A percentile compares a stretch with the other conserved stretches of the same genome.
These are phyloP conservation scores for Azolla pinnata DNA, from an alignment of 75 land plant species.

Conservation along the genomic window DNA sequence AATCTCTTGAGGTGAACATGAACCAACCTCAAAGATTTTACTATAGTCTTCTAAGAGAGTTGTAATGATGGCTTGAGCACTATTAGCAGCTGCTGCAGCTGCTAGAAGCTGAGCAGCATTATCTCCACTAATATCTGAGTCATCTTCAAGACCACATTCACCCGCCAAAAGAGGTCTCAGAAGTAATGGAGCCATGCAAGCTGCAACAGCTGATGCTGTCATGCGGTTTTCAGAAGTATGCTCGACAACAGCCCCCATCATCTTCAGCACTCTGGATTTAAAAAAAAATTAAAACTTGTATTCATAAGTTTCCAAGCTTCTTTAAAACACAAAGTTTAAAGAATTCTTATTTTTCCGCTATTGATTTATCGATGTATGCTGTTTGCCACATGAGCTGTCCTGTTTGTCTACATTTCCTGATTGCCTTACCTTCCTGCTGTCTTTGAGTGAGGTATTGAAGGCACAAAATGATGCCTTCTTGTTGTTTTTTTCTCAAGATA, in stretches of 20 bases:
- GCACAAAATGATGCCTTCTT: too few relatives aligned
- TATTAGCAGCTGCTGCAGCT: slow-evolving; percentile 96
- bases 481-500: too few relatives aligned
- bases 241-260: slow-evolving; percentile 81
- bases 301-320: too few relatives aligned
- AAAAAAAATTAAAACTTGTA: too few relatives aligned
- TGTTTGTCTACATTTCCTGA: too few relatives aligned
- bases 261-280: slow-evolving; percentile 62
- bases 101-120: slow-evolving; percentile 86
- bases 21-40: slow-evolving; percentile 85
- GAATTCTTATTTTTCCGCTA: too few relatives aligned
- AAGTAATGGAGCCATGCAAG: slow-evolving; percentile 98
- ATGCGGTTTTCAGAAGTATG: slow-evolving; percentile 76
- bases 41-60: slow-evolving; percentile 80
- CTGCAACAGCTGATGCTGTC: slow-evolving; percentile 94
- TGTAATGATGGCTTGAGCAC: slow-evolving; percentile 89
- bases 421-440: too few relatives aligned
- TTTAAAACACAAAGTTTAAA: too few relatives aligned
- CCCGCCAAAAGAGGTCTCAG: slow-evolving; percentile 94
- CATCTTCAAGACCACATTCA: slow-evolving; percentile 90
- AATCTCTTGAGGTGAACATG: not conserved
- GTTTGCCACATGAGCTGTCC: too few relatives aligned
- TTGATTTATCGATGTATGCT: too few relatives aligned
- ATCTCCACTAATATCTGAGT: slow-evolving; percentile 79
- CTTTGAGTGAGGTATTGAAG: too few relatives aligned